Evolutionary conservation across 1,139 yeast species (phyloP), one percentile per base, ranked within the genome.

Genomic region (Taiozyma sp.): DNA sequence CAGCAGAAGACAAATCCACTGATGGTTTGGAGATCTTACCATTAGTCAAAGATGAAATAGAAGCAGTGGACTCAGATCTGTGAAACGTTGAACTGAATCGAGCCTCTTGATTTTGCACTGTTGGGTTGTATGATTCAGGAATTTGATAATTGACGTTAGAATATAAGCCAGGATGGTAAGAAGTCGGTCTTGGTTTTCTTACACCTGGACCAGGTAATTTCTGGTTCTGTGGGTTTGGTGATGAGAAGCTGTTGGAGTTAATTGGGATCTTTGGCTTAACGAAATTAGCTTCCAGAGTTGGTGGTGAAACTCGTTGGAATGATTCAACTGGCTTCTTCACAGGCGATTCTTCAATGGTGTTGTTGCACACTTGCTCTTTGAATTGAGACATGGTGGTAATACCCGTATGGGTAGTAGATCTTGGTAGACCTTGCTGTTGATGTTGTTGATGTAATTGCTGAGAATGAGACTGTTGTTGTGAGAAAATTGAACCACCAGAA

Each of bases 181-280:
- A 85, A 0, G 92, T 86, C 46, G 95, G 93, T 66, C 95, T 78
- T 50, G 89, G 91, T 62, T 79, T 84, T 65, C 81, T 78, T 47
- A 69, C 70, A 13, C 75, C 57, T 22, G 64, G 62, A 28, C 63
- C 62, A 8, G 65, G 65, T 28, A 62, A 49, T 46, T 61, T 64
- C 48, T 57, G 65, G 38, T 43, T 51, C 24, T 6, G 54, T 39
- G 55, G 50, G 34, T 46, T 47, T 43, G 56, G 47, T 14, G 52
- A 46, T 53, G 57, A 50, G 49, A 49, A 48, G 41, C 56, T 52
- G 47, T 56, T 51, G 3, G 56, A 32, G 46, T 52, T 48, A 40
- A 54, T 44, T 34, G 68, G 66, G 32, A 59, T 51, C 32, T 57
- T 60, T 50, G 65, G 64, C 16, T 56, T 54, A 8, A 48, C 53